Evolutionary conservation across 257 asterid genomes (phyloP).

Genomic region (Lantana camara): DNA sequence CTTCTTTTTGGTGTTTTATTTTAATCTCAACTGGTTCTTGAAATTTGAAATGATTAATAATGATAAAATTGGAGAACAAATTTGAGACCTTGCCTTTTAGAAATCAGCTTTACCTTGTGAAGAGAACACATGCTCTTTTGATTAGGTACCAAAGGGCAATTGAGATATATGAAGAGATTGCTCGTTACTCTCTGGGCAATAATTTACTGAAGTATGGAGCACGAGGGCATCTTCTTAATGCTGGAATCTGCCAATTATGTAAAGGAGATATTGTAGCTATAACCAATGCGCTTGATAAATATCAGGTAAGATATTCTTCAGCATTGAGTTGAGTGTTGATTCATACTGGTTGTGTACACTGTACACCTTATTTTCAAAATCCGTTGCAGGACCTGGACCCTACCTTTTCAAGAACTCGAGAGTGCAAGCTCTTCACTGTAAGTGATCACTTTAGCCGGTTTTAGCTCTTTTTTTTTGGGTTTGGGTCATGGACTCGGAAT

Average conservation of each 20-base stretch:
- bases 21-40: background rate
- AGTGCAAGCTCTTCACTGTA: conserved; percentile 41
- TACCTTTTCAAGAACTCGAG: conserved; percentile 45
- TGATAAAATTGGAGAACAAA: background rate
- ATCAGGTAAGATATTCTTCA: conserved; percentile 33
- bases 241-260: conserved; percentile 48
- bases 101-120: conserved; percentile 17
- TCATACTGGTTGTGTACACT: background rate
- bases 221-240: conserved; percentile 47
- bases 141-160: conserved; percentile 39
- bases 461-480: background rate
- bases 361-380: conserved; percentile 17
- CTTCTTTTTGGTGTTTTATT: background rate
- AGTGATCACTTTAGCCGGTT: conserved; percentile 25
- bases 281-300: conserved; percentile 43
- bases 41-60: conserved; percentile 1
- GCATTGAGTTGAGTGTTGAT: background rate
- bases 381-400: conserved; percentile 49
- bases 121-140: conserved; percentile 15
- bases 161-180: conserved; percentile 41
- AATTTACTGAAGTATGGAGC: conserved; percentile 44
- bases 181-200: conserved; percentile 36
- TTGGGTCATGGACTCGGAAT: too few species aligned
- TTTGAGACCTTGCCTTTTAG: conserved; percentile 8
- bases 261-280: conserved; percentile 46